Percentiles rank a stretch among this genome's conserved stretches.
These are phyloP conservation scores for Nigrograna mackinnonii DNA, from an alignment of 2,329 filamentous ascomycete genomes.

Conservation along the genomic window DNA sequence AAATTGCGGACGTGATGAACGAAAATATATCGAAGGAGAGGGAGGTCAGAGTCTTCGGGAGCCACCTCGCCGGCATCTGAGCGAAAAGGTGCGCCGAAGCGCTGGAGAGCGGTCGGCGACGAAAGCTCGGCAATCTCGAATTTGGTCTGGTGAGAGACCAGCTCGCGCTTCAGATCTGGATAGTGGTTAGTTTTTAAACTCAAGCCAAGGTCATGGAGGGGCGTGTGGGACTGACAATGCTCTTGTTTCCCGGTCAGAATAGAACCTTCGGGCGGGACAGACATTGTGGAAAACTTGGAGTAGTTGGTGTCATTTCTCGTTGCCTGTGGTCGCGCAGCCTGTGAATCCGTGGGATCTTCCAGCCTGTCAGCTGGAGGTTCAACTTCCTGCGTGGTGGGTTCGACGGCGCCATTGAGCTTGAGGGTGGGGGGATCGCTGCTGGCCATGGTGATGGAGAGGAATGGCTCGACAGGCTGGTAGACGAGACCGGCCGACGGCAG, in stretches of 20 bases:
- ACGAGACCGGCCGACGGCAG: slow-evolving; percentile 2
- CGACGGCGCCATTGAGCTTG: slow-evolving; percentile 39
- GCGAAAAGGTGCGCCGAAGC: slow-evolving; percentile 94
- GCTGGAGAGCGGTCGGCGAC: slow-evolving; percentile 88
- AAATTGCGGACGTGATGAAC: slow-evolving; percentile 98
- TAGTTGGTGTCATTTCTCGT: slow-evolving; percentile 34
- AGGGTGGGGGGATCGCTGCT: slow-evolving; percentile 29
- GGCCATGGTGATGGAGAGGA: slow-evolving; percentile 24
- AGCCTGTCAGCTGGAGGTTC: slow-evolving; percentile 14
- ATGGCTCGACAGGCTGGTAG: slow-evolving; percentile 1
- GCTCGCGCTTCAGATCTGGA: slow-evolving; percentile 90
- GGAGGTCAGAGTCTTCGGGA: slow-evolving; percentile 90
- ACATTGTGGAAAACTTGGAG: slow-evolving; percentile 46
- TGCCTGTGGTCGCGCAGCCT: slow-evolving; percentile 20
- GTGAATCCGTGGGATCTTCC: no score
- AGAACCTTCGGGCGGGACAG: slow-evolving; percentile 58
- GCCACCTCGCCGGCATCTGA: slow-evolving; percentile 92
- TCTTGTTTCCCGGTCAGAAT: slow-evolving; percentile 94
- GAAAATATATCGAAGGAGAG: slow-evolving; percentile 94
- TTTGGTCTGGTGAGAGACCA: slow-evolving; percentile 86
- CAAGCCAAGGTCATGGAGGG: slow-evolving; percentile 4
- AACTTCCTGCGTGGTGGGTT: slow-evolving; percentile 18
- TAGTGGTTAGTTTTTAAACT: slow-evolving; percentile 9
- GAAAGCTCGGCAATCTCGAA: slow-evolving; percentile 92
- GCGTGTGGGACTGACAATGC: slow-evolving; percentile 87